Conservation (phyloP, 805 yeast genomes). For the Starmera amethionina region DNA sequence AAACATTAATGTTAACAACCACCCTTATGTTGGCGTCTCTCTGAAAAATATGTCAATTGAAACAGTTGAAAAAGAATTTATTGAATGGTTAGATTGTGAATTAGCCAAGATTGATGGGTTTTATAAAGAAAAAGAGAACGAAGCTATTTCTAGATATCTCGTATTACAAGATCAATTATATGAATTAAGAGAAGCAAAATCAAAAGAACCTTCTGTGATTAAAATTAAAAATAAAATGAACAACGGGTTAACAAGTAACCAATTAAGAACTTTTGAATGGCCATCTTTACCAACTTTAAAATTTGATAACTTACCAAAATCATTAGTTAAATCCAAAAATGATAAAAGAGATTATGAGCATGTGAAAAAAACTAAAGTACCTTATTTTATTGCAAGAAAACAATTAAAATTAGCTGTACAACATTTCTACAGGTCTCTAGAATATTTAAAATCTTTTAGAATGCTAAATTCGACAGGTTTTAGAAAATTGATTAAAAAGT, state of each 20-base stretch:
- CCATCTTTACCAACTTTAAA: slow-evolving; percentile 32
- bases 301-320: slow-evolving; percentile 21
- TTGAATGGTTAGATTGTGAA: slow-evolving; percentile 60
- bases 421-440: slow-evolving; percentile 67
- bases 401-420: slow-evolving; percentile 59
- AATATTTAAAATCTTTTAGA: slow-evolving; percentile 60
- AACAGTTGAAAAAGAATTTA: slow-evolving; percentile 38
- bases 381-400: slow-evolving; percentile 55
- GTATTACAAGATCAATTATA: slow-evolving; percentile 60
- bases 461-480: slow-evolving; percentile 79
- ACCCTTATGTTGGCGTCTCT: slow-evolving; percentile 2
- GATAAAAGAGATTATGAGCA: slow-evolving; percentile 40
- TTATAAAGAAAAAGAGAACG: slow-evolving; percentile 50
- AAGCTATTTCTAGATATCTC: slow-evolving; percentile 47
- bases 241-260: slow-evolving; percentile 8
- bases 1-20: background rate
- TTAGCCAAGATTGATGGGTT: slow-evolving; percentile 51
- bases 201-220: background rate
- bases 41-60: slow-evolving; percentile 14
- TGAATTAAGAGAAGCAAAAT: slow-evolving; percentile 47
- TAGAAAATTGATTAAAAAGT: slow-evolving; percentile 82
- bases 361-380: slow-evolving; percentile 28
- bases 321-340: slow-evolving; percentile 13
- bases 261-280: slow-evolving; percentile 25
- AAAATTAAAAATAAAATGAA: slow-evolving; percentile 5